Conservation (phyloP, 176 grass and related monocot genomes). For the Juncus effusus region DNA sequence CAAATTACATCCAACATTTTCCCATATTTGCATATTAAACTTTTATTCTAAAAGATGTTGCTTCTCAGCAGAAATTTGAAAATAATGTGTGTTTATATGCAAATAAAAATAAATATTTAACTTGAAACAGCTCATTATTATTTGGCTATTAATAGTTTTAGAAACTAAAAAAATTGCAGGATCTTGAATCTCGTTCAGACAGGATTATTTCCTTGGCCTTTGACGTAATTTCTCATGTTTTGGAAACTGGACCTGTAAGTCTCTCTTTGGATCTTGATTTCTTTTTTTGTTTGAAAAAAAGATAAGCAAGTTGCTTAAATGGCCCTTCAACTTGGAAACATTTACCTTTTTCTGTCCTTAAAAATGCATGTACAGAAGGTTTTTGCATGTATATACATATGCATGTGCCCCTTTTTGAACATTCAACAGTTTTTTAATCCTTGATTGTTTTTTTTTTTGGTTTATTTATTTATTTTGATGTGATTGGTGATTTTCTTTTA, state of each 20-base stretch:
- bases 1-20: too few relatives aligned
- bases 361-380: neutral
- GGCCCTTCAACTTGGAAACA: too few relatives aligned
- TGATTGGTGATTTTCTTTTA: slow-evolving; percentile 16
- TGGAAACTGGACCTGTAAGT: slow-evolving; percentile 91
- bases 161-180: slow-evolving; percentile 43
- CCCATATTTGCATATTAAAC: too few relatives aligned
- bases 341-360: neutral
- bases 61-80: too few relatives aligned
- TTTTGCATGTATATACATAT: neutral
- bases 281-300: too few relatives aligned
- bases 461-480: too few relatives aligned
- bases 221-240: slow-evolving; percentile 79
- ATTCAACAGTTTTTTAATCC: too few relatives aligned
- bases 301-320: neutral
- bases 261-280: neutral
- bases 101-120: slow-evolving; percentile 12
- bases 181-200: slow-evolving; percentile 52
- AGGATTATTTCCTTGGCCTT: slow-evolving; percentile 76
- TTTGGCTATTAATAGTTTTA: slow-evolving; percentile 23
- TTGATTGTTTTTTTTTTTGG: too few relatives aligned
- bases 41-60: too few relatives aligned
- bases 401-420: neutral
- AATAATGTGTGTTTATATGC: neutral
- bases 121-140: slow-evolving; percentile 23